phyloP scores from a whole-genome alignment of 2,329 filamentous ascomycete species.

The Lizonia empirigonia region DNA sequence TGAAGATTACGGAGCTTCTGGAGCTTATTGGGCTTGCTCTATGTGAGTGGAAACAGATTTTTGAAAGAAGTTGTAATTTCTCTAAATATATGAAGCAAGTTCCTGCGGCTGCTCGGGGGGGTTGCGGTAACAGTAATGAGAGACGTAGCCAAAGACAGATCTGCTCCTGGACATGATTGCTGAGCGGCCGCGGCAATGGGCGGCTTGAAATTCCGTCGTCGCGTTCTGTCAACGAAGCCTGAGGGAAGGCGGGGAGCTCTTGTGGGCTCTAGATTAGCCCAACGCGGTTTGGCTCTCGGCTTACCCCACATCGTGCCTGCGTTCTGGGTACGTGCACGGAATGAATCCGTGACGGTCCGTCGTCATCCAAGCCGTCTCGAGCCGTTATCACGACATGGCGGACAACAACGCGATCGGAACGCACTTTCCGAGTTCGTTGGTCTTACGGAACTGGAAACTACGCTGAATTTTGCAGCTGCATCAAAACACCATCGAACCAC shows the following conservation, averaged over 20 bases:
- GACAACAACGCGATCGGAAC: conserved; percentile 19
- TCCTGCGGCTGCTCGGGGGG: background rate
- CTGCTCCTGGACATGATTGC: conserved; percentile 24
- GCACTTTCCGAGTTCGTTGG: conserved; percentile 15
- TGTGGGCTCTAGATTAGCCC: background rate
- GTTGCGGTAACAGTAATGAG: background rate
- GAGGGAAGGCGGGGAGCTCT: conserved; percentile 25
- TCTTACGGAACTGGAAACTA: conserved; percentile 6
- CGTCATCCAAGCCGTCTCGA: conserved; percentile 31
- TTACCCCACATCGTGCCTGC: conserved; percentile 30
- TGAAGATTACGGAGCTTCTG: too few relatives aligned
- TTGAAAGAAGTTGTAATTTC: conserved; percentile 2
- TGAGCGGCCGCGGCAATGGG: conserved; percentile 33
- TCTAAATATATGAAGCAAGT: conserved; percentile 3
- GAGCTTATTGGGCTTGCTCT: conserved; percentile 35
- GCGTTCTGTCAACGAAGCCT: conserved; percentile 5
- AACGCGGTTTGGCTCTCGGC: conserved; percentile 17
- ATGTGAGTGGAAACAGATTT: conserved; percentile 34
- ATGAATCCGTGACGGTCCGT: conserved; percentile 30
- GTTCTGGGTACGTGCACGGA: conserved; percentile 29
- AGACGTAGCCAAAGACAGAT: background rate
- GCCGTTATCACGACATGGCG: conserved; percentile 10
- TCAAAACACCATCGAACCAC: conserved; percentile 4
- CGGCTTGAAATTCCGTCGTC: conserved; percentile 37
- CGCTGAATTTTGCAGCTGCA: background rate